Evolutionary conservation across 768 basidiomycete genomes (phyloP).

Genomic region (Phallus indusiatus): DNA sequence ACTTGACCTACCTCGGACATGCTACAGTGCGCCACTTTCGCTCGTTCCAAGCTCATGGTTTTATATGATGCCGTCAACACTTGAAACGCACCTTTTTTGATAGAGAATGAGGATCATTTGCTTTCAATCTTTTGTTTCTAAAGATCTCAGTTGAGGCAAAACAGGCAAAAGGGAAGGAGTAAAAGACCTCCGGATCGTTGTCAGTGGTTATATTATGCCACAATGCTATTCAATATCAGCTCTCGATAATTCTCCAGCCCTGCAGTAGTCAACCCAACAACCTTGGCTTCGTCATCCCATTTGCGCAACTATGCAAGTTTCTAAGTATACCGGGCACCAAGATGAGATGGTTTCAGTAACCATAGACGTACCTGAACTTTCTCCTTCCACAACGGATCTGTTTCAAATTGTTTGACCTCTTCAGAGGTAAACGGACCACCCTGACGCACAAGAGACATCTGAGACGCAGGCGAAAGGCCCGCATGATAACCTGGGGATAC

Average conservation of each 20-base stretch:
- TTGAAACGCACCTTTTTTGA: too few species aligned
- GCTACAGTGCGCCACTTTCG: too few species aligned
- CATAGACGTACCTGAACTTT: constrained; percentile 7
- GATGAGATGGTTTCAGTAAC: neutral
- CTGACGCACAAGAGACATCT: constrained; percentile 4
- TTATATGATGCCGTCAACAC: too few species aligned
- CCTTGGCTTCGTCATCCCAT: constrained; percentile 11
- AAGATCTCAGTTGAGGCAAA: too few species aligned
- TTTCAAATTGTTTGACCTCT: constrained; percentile 10
- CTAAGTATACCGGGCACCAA: neutral
- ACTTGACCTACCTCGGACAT: too few species aligned
- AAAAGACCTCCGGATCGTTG: too few species aligned
- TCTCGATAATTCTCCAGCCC: constrained; percentile 6
- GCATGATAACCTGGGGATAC: constrained; percentile 1
- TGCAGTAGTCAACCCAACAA: constrained; percentile 1
- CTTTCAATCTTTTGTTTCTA: too few species aligned
- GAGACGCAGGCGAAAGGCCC: neutral
- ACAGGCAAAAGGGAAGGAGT: too few species aligned
- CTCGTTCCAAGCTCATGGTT: too few species aligned
- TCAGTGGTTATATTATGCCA: constrained; percentile 10
- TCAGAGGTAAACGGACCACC: constrained; percentile 10
- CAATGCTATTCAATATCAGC: constrained; percentile 1
- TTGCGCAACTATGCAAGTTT: constrained; percentile 2
- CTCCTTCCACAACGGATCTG: constrained; percentile 8
- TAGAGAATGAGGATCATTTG: too few species aligned